Evolutionary conservation across 78 protist species (phyloP), one percentile per base, ranked within the genome.

Genomic region (Isochrysis galbana): DNA sequence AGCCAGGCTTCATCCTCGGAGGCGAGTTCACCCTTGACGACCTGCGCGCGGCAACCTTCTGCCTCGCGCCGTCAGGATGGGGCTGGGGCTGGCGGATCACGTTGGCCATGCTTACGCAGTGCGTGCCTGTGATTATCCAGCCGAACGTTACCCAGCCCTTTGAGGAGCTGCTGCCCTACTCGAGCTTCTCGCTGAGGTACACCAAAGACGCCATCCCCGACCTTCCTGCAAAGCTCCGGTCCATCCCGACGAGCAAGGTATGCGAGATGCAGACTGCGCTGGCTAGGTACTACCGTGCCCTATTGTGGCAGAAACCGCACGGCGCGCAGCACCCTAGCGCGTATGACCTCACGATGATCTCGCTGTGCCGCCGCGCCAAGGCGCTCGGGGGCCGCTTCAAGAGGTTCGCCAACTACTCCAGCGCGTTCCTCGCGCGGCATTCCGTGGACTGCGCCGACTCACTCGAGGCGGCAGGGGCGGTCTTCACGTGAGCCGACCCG

Each of bases 1-100:
- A 77, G 84, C 5, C 25, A 17, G 47, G 22, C 19, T 77, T 77
- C 46, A 46, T 77, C 34, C 46, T 77, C 47, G 84, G 84, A 41
- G 84, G 84, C 44, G 22, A 36, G 46, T 77, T 77, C 46, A 39
- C 84, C 34, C 84, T 77, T 29, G 84, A 39, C 84, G 46, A 39
- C 47, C 46, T 77, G 84, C 84, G 84, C 46, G 84, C 44, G 47
- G 5, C 84, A 17, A 17, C 34, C 84, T 77, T 77, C 47, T 77
- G 84, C 84, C 84, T 77, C 46, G 44, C 47, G 47, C 84, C 84
- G 25, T 77, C 84, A 17, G 84, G 84, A 0, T 77, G 84, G 84
- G 84, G 84, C 84, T 77, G 84, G 84, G 84, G 84, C 47, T 77
- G 84, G 84, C 84, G 84, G 34, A 17, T 77, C 47, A 22, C 84